Evolutionary conservation across 2,329 filamentous ascomycete genomes (phyloP), one percentile per base, ranked within the genome.

Genomic region (Phyllosticta citriasiana): DNA sequence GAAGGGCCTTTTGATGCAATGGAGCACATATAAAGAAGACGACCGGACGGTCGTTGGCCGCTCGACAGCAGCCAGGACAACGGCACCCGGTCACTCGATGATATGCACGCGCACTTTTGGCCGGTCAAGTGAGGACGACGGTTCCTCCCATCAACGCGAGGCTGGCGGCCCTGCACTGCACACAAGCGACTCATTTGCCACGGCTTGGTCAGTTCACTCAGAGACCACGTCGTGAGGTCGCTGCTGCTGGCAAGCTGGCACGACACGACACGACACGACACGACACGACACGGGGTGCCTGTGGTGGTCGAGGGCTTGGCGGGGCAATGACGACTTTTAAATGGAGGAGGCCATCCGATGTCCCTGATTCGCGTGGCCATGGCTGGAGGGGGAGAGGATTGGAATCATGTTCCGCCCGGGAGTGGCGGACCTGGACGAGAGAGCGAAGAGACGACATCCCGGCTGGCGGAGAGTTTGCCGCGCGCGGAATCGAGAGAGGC

Each of bases 1-100:
- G 67, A 72, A 70, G 70, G 70, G 67, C 70, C 71, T 72, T 72
- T 69, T 66, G 47, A 25, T 56, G 57, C 53, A 19, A 57, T 30
- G 27, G 27, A 26, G 61, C 59, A 63, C 64, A 62, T 63, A 69
- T 71, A 70, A 40, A 22, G 19, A 22, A 22, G 19, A 22, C 19
- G 19, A 22, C 19, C 19, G 19, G 19, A 22, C 19, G 19, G 19
- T 22, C 19, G 19, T 22, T 22, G 19, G 19, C 19, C 19, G 19
- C 19, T 22, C 19, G 19, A 22, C 19, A 22, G 19, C 19, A 22
- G 19, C 19, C 19, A 22, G 19, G 33, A 40, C 33, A 30, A 7
- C 27, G 27, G 9, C 6, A 30, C 27, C 27, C 27, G 33, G 12
- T 40, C 19, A 22, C 19, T 22, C 19, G 19, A 22, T 22, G 9